A percentile compares a stretch with the other conserved stretches of the same genome.
These are phyloP conservation scores for Phoma sp. DNA, from an alignment of 2,329 filamentous ascomycete species.

Conservation along the genomic window DNA sequence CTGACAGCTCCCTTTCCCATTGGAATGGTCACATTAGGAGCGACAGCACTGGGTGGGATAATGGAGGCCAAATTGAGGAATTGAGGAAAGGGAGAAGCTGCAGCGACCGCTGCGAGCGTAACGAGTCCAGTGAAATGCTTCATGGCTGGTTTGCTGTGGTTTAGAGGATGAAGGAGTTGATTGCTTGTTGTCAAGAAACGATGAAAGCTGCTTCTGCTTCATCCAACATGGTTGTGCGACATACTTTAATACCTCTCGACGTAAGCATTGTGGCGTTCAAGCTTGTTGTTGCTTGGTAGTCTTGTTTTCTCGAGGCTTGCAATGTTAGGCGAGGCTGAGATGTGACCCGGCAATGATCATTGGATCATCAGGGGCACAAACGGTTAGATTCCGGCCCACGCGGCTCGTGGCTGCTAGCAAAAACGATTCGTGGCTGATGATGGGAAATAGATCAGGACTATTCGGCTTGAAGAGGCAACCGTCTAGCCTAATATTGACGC, in stretches of 20 bases:
- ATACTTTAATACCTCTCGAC: neutral
- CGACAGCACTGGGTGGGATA: neutral
- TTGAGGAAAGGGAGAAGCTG: neutral
- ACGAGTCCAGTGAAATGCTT: neutral
- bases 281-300: neutral
- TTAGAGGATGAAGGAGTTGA: neutral
- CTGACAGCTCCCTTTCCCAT: neutral
- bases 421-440: too few relatives aligned
- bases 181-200: neutral
- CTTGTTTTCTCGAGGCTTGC: neutral
- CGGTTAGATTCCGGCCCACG: too few relatives aligned
- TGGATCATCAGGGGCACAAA: neutral
- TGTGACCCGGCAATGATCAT: neutral
- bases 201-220: neutral
- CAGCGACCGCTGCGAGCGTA: neutral
- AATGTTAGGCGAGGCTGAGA: neutral
- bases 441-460: too few relatives aligned
- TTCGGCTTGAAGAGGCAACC: too few relatives aligned
- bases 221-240: neutral
- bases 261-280: neutral
- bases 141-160: neutral
- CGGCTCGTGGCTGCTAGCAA: too few relatives aligned
- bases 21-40: neutral
- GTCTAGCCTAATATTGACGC: too few relatives aligned
- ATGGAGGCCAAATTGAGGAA: neutral